phyloP scores from a whole-genome alignment of 2,329 filamentous ascomycete species.

The Aspergillus caelatus region DNA sequence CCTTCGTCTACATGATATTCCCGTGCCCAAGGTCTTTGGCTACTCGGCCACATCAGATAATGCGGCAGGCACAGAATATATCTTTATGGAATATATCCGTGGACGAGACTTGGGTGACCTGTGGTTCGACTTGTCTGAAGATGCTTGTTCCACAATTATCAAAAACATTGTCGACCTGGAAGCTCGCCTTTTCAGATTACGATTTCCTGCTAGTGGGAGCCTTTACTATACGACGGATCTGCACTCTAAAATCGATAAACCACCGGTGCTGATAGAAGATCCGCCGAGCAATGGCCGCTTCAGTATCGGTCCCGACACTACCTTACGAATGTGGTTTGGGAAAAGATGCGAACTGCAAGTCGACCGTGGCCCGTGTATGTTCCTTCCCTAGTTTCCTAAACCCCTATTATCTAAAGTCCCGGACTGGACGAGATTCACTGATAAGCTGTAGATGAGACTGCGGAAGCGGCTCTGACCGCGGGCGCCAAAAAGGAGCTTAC shows the following conservation, averaged over 20 bases:
- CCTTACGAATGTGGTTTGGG: constrained; percentile 1
- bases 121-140: constrained; percentile 31
- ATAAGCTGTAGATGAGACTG: neutral
- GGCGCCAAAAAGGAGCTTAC: constrained; percentile 22
- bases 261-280: neutral
- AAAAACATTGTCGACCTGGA: constrained; percentile 25
- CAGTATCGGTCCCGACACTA: constrained; percentile 12
- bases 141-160: constrained; percentile 17
- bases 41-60: constrained; percentile 40
- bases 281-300: neutral
- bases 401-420: neutral
- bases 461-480: constrained; percentile 13
- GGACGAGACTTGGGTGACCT: constrained; percentile 34
- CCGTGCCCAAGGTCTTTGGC: constrained; percentile 37
- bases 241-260: neutral
- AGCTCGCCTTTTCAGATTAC: constrained; percentile 15
- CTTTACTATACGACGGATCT: constrained; percentile 22
- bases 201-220: constrained; percentile 23
- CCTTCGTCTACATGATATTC: constrained; percentile 33
- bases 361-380: constrained; percentile 9
- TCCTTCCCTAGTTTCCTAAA: too few species aligned
- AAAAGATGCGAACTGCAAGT: constrained; percentile 4
- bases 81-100: constrained; percentile 41
- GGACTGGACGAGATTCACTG: neutral
- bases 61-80: constrained; percentile 42